phyloP scores from a whole-genome alignment of 2,329 filamentous ascomycete species.

The Ceratocystis albifundus region DNA sequence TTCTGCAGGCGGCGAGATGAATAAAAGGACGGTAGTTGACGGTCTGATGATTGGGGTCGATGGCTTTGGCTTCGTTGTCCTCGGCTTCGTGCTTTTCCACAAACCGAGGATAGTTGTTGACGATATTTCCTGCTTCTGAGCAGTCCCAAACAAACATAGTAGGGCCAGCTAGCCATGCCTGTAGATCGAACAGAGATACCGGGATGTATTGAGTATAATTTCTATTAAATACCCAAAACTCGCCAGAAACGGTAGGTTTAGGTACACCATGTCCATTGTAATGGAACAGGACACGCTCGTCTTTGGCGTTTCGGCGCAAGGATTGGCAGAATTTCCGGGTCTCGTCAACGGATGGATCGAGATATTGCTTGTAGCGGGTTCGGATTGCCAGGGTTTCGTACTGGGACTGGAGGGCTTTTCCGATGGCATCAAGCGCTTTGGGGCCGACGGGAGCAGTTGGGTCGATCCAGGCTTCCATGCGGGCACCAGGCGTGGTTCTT shows the following conservation, averaged over 20 bases:
- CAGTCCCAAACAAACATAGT: conserved; percentile 98
- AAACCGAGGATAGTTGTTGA: conserved; percentile 87
- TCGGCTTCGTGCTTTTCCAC: conserved; percentile 91
- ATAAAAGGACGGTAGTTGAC: conserved; percentile 61
- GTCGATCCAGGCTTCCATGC: conserved; percentile 94
- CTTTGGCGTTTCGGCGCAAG: conserved; percentile 80
- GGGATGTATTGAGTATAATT: conserved; percentile 99
- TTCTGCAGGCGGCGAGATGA: conserved; percentile 80
- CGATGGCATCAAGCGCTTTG: conserved; percentile 86
- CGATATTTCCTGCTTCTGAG: conserved; percentile 89
- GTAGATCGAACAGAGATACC: conserved; percentile 85
- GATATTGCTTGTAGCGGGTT: conserved; percentile 93
- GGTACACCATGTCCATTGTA: conserved; percentile 98
- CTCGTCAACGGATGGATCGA: conserved; percentile 94
- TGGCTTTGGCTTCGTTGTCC: conserved; percentile 61
- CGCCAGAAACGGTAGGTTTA: conserved; percentile 85
- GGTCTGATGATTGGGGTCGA: conserved; percentile 75
- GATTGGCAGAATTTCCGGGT: conserved; percentile 93
- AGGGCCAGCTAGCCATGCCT: conserved; percentile 89
- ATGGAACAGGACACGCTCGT: conserved; percentile 91
- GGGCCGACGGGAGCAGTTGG: conserved; percentile 67
- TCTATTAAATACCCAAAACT: conserved; percentile 99
- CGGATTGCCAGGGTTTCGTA: conserved; percentile 92
- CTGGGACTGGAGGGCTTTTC: conserved; percentile 88
- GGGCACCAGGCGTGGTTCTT: conserved; percentile 86